phyloP scores from a whole-genome alignment of 2,329 filamentous ascomycete species.

The Colletotrichum tamarilloi region DNA sequence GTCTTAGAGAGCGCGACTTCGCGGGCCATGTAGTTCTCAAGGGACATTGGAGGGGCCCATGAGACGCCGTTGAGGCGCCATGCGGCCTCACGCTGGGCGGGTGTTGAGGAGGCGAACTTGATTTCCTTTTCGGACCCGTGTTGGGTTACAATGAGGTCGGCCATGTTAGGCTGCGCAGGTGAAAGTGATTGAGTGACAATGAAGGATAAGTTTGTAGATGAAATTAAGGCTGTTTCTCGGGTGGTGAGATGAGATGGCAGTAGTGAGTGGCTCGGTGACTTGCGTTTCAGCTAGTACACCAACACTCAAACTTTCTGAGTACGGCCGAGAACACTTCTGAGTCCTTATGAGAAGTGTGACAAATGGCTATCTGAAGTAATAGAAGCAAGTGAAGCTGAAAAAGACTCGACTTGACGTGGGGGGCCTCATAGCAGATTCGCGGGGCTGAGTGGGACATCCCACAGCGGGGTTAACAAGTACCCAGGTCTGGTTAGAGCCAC shows the following conservation, averaged over 20 bases:
- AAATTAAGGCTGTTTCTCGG: neutral
- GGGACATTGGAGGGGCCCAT: slow-evolving; percentile 44
- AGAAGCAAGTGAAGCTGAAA: neutral
- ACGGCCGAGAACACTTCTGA: neutral
- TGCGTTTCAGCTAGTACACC: slow-evolving; percentile 11
- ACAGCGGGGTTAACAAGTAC: slow-evolving; percentile 11
- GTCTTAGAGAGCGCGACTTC: slow-evolving; percentile 42
- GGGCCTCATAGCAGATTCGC: slow-evolving; percentile 6
- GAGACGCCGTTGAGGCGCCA: slow-evolving; percentile 45
- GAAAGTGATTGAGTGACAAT: neutral
- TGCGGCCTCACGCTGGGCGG: slow-evolving; percentile 42
- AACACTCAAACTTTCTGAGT: neutral
- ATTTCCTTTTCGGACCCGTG: slow-evolving; percentile 34
- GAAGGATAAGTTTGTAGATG: neutral
- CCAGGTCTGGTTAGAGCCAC: slow-evolving; percentile 14
- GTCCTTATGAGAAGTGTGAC: neutral
- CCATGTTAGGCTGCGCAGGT: slow-evolving; percentile 1
- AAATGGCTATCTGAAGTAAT: neutral
- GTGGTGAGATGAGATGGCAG: neutral
- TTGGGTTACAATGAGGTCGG: slow-evolving; percentile 15
- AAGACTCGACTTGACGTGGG: slow-evolving; percentile 7
- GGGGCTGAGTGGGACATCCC: slow-evolving; percentile 6
- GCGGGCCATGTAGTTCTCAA: slow-evolving; percentile 43
- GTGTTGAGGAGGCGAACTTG: slow-evolving; percentile 43
- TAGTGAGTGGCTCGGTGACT: neutral